Evolutionary conservation across 306 rosid genomes (phyloP).

Genomic region (Elaeagnus macrophylla): DNA sequence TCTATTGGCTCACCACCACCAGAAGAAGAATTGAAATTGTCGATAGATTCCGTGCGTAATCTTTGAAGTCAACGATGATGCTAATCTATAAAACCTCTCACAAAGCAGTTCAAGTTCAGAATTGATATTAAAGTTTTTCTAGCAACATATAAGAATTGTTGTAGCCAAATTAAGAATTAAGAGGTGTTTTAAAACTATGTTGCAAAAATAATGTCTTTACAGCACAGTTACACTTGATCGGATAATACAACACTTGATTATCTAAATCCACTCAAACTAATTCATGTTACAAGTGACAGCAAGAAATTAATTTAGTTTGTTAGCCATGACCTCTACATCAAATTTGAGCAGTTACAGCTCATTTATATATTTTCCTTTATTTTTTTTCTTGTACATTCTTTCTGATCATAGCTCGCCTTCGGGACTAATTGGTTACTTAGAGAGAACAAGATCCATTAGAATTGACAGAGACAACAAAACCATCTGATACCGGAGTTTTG

Average conservation of each 20-base stretch:
- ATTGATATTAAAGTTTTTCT: too few species aligned
- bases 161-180: too few species aligned
- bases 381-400: constrained; percentile 1
- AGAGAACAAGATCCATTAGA: constrained; percentile 36
- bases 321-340: neutral
- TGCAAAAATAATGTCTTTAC: constrained; percentile 32
- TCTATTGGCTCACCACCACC: too few species aligned
- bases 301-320: constrained; percentile 1
- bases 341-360: neutral
- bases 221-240: constrained; percentile 10
- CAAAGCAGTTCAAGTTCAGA: too few species aligned
- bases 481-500: constrained; percentile 38
- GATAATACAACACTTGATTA: neutral
- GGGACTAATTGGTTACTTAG: constrained; percentile 30
- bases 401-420: neutral
- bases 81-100: too few species aligned
- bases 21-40: too few species aligned
- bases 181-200: neutral
- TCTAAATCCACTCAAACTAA: constrained; percentile 16
- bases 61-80: too few species aligned
- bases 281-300: constrained; percentile 36
- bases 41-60: too few species aligned
- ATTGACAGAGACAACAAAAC: constrained; percentile 30
- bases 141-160: too few species aligned
- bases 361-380: constrained; percentile 6